Conservation (phyloP, 345 rosid genomes). For the Populus davidiana region DNA sequence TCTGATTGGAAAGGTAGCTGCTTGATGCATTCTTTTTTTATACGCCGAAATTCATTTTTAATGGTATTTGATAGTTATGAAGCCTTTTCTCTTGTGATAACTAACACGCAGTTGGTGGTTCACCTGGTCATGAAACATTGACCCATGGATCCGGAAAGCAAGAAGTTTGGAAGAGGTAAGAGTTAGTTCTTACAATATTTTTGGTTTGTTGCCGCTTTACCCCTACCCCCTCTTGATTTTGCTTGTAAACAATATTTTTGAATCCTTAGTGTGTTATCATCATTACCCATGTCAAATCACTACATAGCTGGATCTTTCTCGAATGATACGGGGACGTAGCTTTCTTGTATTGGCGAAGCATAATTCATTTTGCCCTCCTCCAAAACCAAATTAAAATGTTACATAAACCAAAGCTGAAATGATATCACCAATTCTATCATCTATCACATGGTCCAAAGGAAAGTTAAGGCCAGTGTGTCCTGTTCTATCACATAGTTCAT, state of each 20-base stretch:
- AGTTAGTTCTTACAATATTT: slow-evolving; percentile 11
- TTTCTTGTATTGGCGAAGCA: background rate
- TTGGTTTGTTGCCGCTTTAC: background rate
- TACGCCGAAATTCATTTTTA: background rate
- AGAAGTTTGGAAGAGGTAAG: slow-evolving; percentile 68
- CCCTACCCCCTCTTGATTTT: background rate
- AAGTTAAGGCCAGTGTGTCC: background rate
- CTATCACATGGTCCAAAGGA: background rate
- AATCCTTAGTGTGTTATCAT: background rate
- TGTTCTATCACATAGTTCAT: too few species aligned
- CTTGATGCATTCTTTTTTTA: background rate
- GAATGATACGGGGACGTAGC: too few species aligned
- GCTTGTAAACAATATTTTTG: background rate
- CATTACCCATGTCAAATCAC: background rate
- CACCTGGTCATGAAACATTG: slow-evolving; percentile 21
- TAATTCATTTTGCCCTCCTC: background rate
- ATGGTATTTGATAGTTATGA: background rate
- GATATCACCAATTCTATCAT: background rate
- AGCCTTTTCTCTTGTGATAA: background rate
- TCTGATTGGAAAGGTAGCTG: background rate
- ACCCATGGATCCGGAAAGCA: slow-evolving; percentile 63
- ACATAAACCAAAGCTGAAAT: background rate
- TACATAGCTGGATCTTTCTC: background rate
- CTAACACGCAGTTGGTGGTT: slow-evolving; percentile 36
- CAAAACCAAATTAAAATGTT: background rate